phyloP scores from a whole-genome alignment of 1,284 basidiomycete species.

The Malassezia furfur region DNA sequence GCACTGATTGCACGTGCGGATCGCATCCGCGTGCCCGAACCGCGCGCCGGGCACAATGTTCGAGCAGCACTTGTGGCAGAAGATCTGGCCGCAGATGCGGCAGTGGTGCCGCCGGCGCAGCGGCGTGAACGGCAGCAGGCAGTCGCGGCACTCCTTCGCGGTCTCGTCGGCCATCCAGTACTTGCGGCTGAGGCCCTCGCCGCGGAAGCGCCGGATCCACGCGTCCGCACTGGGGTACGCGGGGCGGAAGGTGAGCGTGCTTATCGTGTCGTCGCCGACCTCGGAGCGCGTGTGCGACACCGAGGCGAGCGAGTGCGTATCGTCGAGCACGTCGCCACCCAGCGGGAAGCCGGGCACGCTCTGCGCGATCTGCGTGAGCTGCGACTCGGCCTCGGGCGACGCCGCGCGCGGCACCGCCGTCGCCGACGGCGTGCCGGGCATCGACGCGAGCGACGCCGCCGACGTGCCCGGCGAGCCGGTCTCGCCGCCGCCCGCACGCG shows the following conservation, averaged over 20 bases:
- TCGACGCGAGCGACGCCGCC: background rate
- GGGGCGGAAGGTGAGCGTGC: slow-evolving; percentile 15
- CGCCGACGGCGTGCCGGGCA: background rate
- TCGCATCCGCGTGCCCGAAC: slow-evolving; percentile 82
- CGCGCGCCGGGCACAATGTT: slow-evolving; percentile 91
- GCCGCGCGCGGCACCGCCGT: background rate
- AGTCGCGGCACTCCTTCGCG: slow-evolving; percentile 61
- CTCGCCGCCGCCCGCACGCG: background rate
- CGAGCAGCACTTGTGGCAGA: slow-evolving; percentile 63
- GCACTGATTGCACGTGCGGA: slow-evolving; percentile 89
- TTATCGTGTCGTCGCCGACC: slow-evolving; percentile 22
- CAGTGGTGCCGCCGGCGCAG: slow-evolving; percentile 46
- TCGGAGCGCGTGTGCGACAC: slow-evolving; percentile 28
- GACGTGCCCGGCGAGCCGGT: background rate
- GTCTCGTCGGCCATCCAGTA: slow-evolving; percentile 62
- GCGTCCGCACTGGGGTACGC: slow-evolving; percentile 36
- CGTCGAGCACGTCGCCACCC: slow-evolving; percentile 38
- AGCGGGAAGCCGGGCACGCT: slow-evolving; percentile 17
- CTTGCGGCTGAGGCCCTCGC: slow-evolving; percentile 38
- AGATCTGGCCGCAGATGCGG: slow-evolving; percentile 47
- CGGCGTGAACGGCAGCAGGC: slow-evolving; percentile 39
- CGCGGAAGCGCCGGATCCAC: slow-evolving; percentile 32
- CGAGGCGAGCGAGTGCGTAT: slow-evolving; percentile 31
- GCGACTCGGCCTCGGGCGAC: background rate
- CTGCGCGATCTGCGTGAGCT: background rate